Evolutionary conservation across 768 basidiomycete genomes (phyloP), one percentile per base, ranked within the genome.

Genomic region (Leccinellum rugosiceps): DNA sequence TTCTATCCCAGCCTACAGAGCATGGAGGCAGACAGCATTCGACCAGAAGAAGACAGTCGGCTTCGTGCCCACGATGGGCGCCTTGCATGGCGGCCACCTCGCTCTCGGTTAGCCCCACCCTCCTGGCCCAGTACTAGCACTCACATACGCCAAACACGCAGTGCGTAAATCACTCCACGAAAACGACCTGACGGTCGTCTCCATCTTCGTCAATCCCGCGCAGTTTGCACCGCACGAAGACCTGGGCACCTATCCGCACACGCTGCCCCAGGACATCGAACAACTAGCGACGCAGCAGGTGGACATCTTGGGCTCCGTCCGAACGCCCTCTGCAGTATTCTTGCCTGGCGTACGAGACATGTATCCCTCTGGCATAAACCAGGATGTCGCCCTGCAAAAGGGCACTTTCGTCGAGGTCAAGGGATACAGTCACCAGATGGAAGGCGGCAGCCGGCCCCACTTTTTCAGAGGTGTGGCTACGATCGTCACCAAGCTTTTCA

Each of bases 141-240:
- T 55, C 56, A 59, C 47, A 47, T 50, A 17, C 10, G 9, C 17
- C 17, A 28, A 48, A 28, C 19, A 5, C 13, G 19, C 69, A 98
- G 96, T 98, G 23, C 79, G 83, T 57, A 78, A 78, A 50, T 94
- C 92, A 0, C 79, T 98, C 4, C 70, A 74, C 2, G 81, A 86
- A 55, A 94, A 95, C 66, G 90, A 94, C 56, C 73, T 87, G 41
- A 98, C 97, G 0, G 84, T 98, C 63, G 76, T 98, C 57, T 97
- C 95, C 26, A 92, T 99, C 64, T 99, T 98, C 71, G 95, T 99
- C 58, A 98, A 99, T 70, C 97, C 97, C 0, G 90, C 95, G 3
- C 95, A 98, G 72, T 99, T 99, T 65, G 92, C 96, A 9, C 95
- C 93, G 0, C 86, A 93, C 62, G 97, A 99, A 74, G 97, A 98